phyloP scores from a whole-genome alignment of 805 yeast species.

The Dipodascopsis uninucleata region DNA sequence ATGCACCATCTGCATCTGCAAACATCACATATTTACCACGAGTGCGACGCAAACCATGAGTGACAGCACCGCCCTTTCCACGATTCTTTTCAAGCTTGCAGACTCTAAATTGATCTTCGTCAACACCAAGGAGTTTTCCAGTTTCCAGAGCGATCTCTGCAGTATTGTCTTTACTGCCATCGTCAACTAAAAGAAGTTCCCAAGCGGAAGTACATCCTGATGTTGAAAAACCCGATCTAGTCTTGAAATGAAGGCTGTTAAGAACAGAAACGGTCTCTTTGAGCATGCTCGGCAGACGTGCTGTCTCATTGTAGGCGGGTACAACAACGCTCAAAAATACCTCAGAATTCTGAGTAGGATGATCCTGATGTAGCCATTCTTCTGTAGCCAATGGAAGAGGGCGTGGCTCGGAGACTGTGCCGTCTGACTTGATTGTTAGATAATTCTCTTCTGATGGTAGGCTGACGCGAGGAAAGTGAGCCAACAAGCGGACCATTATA shows the following conservation, averaged over 20 bases:
- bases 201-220: slow-evolving; percentile 39
- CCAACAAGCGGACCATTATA: slow-evolving; percentile 3
- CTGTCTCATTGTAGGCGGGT: slow-evolving; percentile 90
- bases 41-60: slow-evolving; percentile 78
- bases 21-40: slow-evolving; percentile 74
- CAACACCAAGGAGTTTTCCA: slow-evolving; percentile 39
- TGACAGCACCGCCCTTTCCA: slow-evolving; percentile 96
- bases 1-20: slow-evolving; percentile 98
- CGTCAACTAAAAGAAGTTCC: slow-evolving; percentile 87
- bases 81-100: slow-evolving; percentile 69
- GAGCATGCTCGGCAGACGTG: slow-evolving; percentile 66
- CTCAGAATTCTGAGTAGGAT: slow-evolving; percentile 23
- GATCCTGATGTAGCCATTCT: background rate
- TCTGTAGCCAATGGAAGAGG: slow-evolving; percentile 7
- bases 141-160: slow-evolving; percentile 65
- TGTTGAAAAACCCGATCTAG: background rate
- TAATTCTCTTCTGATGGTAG: slow-evolving; percentile 17
- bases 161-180: slow-evolving; percentile 84
- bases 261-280: slow-evolving; percentile 49
- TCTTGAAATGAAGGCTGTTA: slow-evolving; percentile 31
- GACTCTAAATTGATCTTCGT: slow-evolving; percentile 63
- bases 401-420: slow-evolving; percentile 3
- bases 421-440: slow-evolving; percentile 1
- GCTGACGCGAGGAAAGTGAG: slow-evolving; percentile 23
- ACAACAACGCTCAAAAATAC: slow-evolving; percentile 72